Evolutionary conservation across 1,284 basidiomycete genomes (phyloP).

Genomic region (Ceratobasidium sp.): DNA sequence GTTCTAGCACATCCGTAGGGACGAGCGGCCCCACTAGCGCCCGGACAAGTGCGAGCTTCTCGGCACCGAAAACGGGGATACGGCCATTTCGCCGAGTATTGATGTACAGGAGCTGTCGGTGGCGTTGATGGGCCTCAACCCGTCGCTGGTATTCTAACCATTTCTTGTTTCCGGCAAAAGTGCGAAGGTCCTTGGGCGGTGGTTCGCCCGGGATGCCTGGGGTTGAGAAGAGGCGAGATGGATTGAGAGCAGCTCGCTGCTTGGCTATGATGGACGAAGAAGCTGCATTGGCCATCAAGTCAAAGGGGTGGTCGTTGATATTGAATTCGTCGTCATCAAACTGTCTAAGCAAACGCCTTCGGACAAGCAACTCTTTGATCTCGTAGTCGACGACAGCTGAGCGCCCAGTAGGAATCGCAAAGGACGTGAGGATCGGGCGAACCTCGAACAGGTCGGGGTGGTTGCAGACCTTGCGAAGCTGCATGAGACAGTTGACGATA

Average conservation of each 20-base stretch:
- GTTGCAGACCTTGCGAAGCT: slow-evolving; percentile 93
- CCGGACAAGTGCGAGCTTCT: slow-evolving; percentile 59
- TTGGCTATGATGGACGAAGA: slow-evolving; percentile 61
- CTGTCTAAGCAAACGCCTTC: slow-evolving; percentile 71
- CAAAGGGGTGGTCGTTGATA: slow-evolving; percentile 49
- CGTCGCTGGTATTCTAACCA: slow-evolving; percentile 65
- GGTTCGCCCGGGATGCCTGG: slow-evolving; percentile 63
- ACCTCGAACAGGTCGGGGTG: slow-evolving; percentile 97
- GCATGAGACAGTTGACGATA: slow-evolving; percentile 97
- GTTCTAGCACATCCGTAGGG: slow-evolving; percentile 61
- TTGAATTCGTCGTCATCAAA: slow-evolving; percentile 66
- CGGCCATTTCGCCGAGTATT: slow-evolving; percentile 76
- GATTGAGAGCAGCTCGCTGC: slow-evolving; percentile 69
- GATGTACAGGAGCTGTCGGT: slow-evolving; percentile 74
- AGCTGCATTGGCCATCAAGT: slow-evolving; percentile 43
- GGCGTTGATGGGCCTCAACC: slow-evolving; percentile 63
- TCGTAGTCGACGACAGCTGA: slow-evolving; percentile 86
- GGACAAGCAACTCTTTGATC: slow-evolving; percentile 86
- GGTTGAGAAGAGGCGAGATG: slow-evolving; percentile 67
- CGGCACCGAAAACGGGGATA: slow-evolving; percentile 69
- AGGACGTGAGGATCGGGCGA: slow-evolving; percentile 90
- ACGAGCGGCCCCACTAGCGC: slow-evolving; percentile 59
- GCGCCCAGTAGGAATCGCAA: slow-evolving; percentile 72
- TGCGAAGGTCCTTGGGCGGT: slow-evolving; percentile 74
- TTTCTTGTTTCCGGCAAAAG: slow-evolving; percentile 72